Base-by-base conservation (phyloP, 2,329 filamentous ascomycete species). In the Beauveria medogensis region DNA sequence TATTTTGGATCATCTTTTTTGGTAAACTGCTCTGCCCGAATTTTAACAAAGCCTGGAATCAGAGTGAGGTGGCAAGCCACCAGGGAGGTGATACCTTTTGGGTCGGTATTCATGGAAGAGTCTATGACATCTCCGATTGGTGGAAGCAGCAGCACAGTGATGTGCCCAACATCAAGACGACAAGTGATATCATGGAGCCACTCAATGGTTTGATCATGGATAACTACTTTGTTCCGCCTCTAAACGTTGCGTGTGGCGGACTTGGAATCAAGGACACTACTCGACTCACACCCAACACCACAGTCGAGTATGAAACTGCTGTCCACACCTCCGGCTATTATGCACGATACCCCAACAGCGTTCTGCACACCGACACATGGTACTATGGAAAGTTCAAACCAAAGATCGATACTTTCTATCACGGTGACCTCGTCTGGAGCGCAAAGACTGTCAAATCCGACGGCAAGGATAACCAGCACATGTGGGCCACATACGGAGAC, bases 1-100 rank as follows among this genome's bases (percentile, higher is more conserved):
- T 97, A 62, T 99, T 99, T 77, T 96, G 91, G 83, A 97, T 99
- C 67, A 83, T 97, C 64, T 84, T 77, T 44, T 94, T 99, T 67
- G 92, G 93, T 40, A 85, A 82, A 60, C 73, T 99, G 1, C 79
- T 97, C 3, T 99, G 94, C 71, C 94, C 94, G 16, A 92, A 96
- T 71, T 90, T 85, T 65, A 85, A 96, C 78, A 97, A 97, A 72
- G 94, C 85, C 3, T 99, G 92, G 92, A 86, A 85, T 58, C 71
- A 77, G 5, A 80, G 80, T 12, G 84, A 99, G 71, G 85, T 97
- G 7, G 68, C 75, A 16, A 82, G 76, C 43, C 93, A 97, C 68
- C 79, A 83, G 66, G 89, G 85, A n/a, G 77, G 81, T 7, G 80
- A 86, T 60, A 89, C 96, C 70, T 97, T 87, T 72, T 99, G 82